Evolutionary conservation across 257 asterid genomes (phyloP).

Genomic region (Ilex aquifolium): DNA sequence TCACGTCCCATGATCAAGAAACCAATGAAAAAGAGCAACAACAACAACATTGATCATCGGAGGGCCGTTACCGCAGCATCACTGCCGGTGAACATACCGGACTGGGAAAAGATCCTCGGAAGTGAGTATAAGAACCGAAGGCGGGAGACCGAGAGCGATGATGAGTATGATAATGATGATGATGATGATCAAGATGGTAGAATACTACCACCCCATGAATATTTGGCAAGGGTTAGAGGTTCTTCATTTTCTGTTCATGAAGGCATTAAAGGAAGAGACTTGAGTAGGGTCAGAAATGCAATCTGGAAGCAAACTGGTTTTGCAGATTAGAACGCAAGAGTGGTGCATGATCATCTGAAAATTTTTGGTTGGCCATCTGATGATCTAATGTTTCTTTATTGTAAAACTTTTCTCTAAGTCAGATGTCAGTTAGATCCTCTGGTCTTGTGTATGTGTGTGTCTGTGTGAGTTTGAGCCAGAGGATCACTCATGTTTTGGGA

Average conservation of each 20-base stretch:
- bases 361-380: too few relatives aligned
- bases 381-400: too few relatives aligned
- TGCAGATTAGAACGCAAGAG: constrained; percentile 35
- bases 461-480: too few relatives aligned
- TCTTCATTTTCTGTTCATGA: constrained; percentile 84
- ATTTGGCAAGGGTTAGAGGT: constrained; percentile 62
- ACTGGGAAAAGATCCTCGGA: constrained; percentile 67
- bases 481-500: too few relatives aligned
- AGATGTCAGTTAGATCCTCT: too few relatives aligned
- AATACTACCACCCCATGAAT: constrained; percentile 77
- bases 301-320: constrained; percentile 85
- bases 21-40: constrained; percentile 22
- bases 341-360: too few relatives aligned
- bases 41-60: neutral
- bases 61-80: constrained; percentile 26
- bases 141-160: constrained; percentile 20
- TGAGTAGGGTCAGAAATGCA: constrained; percentile 83
- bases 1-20: constrained; percentile 28
- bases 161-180: constrained; percentile 17
- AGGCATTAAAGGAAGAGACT: constrained; percentile 83
- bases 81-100: constrained; percentile 72
- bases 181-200: constrained; percentile 28
- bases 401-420: too few relatives aligned
- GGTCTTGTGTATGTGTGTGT: too few relatives aligned
- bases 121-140: constrained; percentile 38